Base-by-base conservation (phyloP, 257 asterid genomes). In the Scutellaria minor region DNA sequence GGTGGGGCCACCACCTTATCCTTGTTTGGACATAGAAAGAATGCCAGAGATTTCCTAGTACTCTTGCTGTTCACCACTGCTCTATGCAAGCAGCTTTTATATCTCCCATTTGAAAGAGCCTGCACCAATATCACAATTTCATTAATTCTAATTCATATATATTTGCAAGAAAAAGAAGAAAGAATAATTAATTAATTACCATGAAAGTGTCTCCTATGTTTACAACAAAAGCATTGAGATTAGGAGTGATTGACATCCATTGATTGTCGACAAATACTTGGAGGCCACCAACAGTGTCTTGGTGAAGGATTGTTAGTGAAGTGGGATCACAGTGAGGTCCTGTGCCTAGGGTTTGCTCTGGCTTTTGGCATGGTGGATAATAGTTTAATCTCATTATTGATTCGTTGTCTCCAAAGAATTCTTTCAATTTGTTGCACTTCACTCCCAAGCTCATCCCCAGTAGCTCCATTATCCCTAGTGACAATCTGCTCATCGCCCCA, bases 241-340 rank as follows among this genome's bases (percentile, higher is more conserved):
- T 81, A 1, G 98, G 98, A 6, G 42, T 35, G 9, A 93, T 86
- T 27, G 96, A 83, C 18, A 76, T 69, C 98, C 98, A 93, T 55
- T 91, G 83, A 15, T 85, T 69, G 66, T 93, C 96, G 9, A 88
- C 96, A 62, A 80, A 85, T 24, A 93, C 98, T 73, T 93, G 88
- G 12, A 93, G 97, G 2, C 98, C 96, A 6, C 95, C 93, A 5
- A 91, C 92, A 0, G 73, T 73, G 79, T 93, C 98, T 64, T 93
- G 98, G 77, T 93, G 98, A n/a, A 93, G 97, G 40, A 93, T 91
- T 1, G 98, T 93, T 15, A 93, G 86, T 6, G 98, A 93, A 1
- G 98, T 93, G 0, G 97, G 97, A 61, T 93, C 98, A 46, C 96
- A 93, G 71, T 93, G 98, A 3, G 98, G 98, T 6, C 98, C 98